Base-by-base conservation (phyloP, 192 early-diverging fungal species). In the Cladochytrium replicatum region DNA sequence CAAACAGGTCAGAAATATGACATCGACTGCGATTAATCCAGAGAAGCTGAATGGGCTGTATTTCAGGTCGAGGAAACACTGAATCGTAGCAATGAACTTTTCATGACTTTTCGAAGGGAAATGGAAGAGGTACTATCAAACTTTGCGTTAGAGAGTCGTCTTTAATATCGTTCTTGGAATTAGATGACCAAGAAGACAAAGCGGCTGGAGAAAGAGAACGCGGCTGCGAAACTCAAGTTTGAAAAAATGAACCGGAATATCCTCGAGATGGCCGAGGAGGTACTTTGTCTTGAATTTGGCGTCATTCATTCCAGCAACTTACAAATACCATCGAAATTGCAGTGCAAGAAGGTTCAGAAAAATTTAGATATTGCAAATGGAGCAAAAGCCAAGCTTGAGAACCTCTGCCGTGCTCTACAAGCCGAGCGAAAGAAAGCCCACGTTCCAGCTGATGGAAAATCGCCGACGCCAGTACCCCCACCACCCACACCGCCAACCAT, bases 71-170 rank as follows among this genome's bases (percentile, higher is more conserved):
- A 82, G 50, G 80, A 82, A 43, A 80, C 80, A 6, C 54, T 82
- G 29, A 76, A 75, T 52, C 77, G 78, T 44, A 72, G 68, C 49
- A 80, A 82, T 43, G 70, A 80, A 23, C 50, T 82, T 29, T 82
- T 82, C 60, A 56, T 68, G 15, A 71, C 67, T 28, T 82, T 80
- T 46, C 71, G 77, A 26, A 75, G 66, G 43, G 77, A 82, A 55
- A 80, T 82, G 72, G 80, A 82, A 46, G 54, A 57, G 53, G 41
- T 60, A 28, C 34, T 54, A 32, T 34, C 32, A 4, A 9, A 23
- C 34, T 54, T 41, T 19, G 30, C n/a, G n/a, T n/a, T n/a, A n/a
- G n/a, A n/a, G n/a, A n/a, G n/a, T n/a, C n/a, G n/a, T n/a, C n/a
- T n/a, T n/a, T n/a, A n/a, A n/a, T n/a, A n/a, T n/a, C n/a, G n/a